A percentile compares a stretch with the other conserved stretches of the same genome.
Conservation (phyloP, 1,284 basidiomycete genomes). For the Meira miltonrushii region DNA sequence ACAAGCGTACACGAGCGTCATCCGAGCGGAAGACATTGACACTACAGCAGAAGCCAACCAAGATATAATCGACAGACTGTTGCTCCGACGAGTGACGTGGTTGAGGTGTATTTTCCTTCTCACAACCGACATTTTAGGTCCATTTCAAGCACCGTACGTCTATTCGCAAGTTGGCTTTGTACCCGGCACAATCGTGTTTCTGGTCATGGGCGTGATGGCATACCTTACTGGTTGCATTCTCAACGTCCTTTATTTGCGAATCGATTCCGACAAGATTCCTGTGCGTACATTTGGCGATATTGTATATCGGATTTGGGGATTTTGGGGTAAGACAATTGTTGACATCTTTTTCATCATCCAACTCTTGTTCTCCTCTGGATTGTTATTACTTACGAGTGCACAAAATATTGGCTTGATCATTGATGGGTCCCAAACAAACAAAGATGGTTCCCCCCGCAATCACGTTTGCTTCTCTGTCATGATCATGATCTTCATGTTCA, state of each 20-base stretch:
- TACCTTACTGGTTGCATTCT: slow-evolving; percentile 61
- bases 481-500: slow-evolving; percentile 59
- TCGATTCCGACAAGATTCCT: slow-evolving; percentile 63
- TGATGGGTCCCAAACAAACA: slow-evolving; percentile 46
- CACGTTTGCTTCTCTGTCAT: slow-evolving; percentile 61
- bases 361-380: slow-evolving; percentile 59
- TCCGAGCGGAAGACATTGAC: not conserved
- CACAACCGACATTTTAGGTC: slow-evolving; percentile 59
- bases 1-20: not conserved
- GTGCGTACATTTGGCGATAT: slow-evolving; percentile 62
- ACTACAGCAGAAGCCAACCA: too few relatives aligned
- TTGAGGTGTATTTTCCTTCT: slow-evolving; percentile 56
- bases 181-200: slow-evolving; percentile 34
- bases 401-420: slow-evolving; percentile 58
- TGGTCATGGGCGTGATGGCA: slow-evolving; percentile 52
- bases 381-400: slow-evolving; percentile 42
- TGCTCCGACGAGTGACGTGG: not conserved
- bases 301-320: slow-evolving; percentile 60
- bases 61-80: not conserved
- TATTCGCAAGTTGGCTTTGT: slow-evolving; percentile 52
- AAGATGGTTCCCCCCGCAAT: slow-evolving; percentile 10
- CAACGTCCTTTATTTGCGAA: slow-evolving; percentile 60
- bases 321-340: slow-evolving; percentile 54
- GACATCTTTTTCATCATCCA: slow-evolving; percentile 59
- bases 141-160: slow-evolving; percentile 63